These are phyloP conservation scores for Argentina anserina DNA, from an alignment of 306 rosid species.

Conservation along the genomic window DNA sequence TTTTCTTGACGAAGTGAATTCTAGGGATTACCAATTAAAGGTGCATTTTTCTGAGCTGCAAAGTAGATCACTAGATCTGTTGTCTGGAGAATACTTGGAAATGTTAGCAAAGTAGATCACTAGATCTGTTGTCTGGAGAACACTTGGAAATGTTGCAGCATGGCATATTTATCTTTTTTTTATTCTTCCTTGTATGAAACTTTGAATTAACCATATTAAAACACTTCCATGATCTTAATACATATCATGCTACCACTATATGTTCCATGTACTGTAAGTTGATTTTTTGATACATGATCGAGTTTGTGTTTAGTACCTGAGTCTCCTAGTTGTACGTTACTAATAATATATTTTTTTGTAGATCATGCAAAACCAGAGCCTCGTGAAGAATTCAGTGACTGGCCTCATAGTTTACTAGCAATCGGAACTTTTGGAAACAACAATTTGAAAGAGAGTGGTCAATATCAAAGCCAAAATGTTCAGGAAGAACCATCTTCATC, in stretches of 20 bases:
- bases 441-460: constrained; percentile 44
- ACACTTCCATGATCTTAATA: background rate
- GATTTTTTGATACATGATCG: background rate
- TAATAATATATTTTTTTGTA: constrained; percentile 6
- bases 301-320: background rate
- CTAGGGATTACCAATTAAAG: background rate
- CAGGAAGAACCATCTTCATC: constrained; percentile 59
- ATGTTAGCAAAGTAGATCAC: too few species aligned
- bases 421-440: constrained; percentile 93
- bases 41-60: background rate
- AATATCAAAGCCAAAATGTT: constrained; percentile 21
- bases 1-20: background rate
- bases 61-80: background rate
- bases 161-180: background rate
- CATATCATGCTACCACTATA: background rate
- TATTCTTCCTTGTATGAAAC: background rate
- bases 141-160: background rate
- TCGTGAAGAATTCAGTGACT: constrained; percentile 85
- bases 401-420: constrained; percentile 87
- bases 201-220: background rate
- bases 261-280: background rate
- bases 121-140: background rate
- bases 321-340: background rate
- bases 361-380: constrained; percentile 71
- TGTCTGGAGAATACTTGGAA: background rate